Percentiles rank a stretch among this genome's conserved stretches.
Evolutionary conservation across 139 green algal genomes (phyloP).

Genomic region (Micractinium conductrix): DNA sequence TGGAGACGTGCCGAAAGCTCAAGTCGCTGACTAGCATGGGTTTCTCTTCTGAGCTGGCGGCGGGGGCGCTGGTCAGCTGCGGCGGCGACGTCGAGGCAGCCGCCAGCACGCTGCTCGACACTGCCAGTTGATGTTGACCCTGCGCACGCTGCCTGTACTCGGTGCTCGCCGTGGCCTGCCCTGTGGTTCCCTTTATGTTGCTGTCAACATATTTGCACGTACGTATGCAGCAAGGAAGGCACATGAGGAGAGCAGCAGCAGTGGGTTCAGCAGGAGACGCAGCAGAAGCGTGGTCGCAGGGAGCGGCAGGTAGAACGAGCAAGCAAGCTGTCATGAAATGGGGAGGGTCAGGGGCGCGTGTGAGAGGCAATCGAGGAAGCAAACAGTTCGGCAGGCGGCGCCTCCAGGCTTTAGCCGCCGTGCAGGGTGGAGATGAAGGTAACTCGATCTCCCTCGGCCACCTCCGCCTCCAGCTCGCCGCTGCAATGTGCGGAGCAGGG

Average conservation of each 20-base stretch:
- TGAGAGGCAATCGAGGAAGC: no score
- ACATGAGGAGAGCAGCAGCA: background rate
- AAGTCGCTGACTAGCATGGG: conserved; percentile 39
- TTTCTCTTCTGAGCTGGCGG: background rate
- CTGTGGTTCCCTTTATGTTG: no score
- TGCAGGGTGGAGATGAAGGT: conserved; percentile 97
- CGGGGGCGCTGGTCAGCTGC: conserved; percentile 7
- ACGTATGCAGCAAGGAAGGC: no score
- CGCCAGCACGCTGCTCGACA: background rate
- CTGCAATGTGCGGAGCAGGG: conserved; percentile 56
- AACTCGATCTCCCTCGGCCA: conserved; percentile 81
- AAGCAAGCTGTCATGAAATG: background rate
- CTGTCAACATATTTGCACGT: no score
- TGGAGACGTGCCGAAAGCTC: conserved; percentile 25
- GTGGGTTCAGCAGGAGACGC: background rate
- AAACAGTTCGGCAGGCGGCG: background rate
- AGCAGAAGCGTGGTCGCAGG: background rate
- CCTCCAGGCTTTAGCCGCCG: conserved; percentile 68
- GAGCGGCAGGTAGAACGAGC: background rate
- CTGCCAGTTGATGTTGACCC: background rate
- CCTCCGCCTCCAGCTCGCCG: conserved; percentile 65
- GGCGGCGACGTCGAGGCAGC: background rate
- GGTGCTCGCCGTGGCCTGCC: no score
- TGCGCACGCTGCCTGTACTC: no score
- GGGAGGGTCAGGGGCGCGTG: background rate